Conservation (phyloP, 2,329 filamentous ascomycete genomes). For the Calonectria honghensis region DNA sequence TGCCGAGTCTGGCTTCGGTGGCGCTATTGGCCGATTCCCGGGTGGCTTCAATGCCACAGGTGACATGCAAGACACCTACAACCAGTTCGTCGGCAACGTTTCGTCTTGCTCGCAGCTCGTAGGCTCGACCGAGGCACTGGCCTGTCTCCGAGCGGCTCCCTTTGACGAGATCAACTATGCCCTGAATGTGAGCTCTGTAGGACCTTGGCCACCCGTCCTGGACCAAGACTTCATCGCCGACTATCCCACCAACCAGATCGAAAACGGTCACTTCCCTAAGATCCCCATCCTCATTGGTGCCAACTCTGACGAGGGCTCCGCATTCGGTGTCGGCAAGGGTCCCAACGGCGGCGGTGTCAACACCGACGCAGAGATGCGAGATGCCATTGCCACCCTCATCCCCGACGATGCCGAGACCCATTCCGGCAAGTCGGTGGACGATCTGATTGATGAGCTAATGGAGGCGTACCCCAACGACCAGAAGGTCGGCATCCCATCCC, state of each 20-base stretch:
- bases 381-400: conserved; percentile 38
- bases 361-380: conserved; percentile 55
- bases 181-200: conserved; percentile 34
- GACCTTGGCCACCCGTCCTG: conserved; percentile 55
- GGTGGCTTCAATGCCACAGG: conserved; percentile 56
- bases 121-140: conserved; percentile 51
- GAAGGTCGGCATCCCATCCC: conserved; percentile 58
- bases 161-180: conserved; percentile 55
- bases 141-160: conserved; percentile 54
- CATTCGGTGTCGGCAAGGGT: conserved; percentile 49
- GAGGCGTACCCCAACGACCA: conserved; percentile 59
- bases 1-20: conserved; percentile 67
- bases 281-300: conserved; percentile 61
- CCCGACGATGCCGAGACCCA: conserved; percentile 37
- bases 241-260: conserved; percentile 56
- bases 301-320: conserved; percentile 59
- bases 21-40: conserved; percentile 54
- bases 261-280: conserved; percentile 58
- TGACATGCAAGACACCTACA: conserved; percentile 54
- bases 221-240: conserved; percentile 61
- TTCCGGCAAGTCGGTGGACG: conserved; percentile 49
- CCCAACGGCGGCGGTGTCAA: conserved; percentile 48
- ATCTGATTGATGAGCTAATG: conserved; percentile 52
- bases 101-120: conserved; percentile 48
- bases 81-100: conserved; percentile 55